Evolutionary conservation across 2,329 filamentous ascomycete species (phyloP).

Genomic region (Parastagonospora nodorum): DNA sequence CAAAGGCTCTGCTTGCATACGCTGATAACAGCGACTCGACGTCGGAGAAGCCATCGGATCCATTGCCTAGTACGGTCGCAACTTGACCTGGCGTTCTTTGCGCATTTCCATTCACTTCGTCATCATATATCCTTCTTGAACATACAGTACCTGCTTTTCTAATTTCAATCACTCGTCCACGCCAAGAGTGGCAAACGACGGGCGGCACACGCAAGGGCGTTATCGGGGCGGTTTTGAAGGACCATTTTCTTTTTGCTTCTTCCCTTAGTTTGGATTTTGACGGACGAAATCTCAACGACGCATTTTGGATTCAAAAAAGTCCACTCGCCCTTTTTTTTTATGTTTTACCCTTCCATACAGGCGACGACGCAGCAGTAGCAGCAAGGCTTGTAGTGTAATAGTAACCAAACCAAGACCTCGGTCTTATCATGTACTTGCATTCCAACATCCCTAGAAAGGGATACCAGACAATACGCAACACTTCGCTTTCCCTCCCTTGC

Average conservation of each 20-base stretch:
- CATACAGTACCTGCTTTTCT: conserved; percentile 1
- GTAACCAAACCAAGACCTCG: background rate
- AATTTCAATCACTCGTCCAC: background rate
- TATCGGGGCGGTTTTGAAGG: background rate
- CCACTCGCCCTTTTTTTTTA: background rate
- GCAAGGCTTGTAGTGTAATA: background rate
- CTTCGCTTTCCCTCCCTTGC: too few relatives aligned
- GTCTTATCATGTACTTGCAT: too few relatives aligned
- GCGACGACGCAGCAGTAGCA: background rate
- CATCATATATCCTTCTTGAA: background rate
- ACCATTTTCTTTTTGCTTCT: too few relatives aligned
- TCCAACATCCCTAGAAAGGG: too few relatives aligned
- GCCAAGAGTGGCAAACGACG: background rate
- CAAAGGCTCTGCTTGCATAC: conserved; percentile 41
- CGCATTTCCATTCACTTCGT: background rate
- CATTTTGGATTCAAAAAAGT: too few relatives aligned
- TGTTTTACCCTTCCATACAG: background rate
- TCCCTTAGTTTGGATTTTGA: too few relatives aligned
- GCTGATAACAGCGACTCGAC: conserved; percentile 29
- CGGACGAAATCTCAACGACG: too few relatives aligned
- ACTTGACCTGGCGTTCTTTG: background rate
- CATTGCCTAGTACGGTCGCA: conserved; percentile 6
- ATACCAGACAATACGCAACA: too few relatives aligned
- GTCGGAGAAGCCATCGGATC: conserved; percentile 4
- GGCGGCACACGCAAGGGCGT: background rate